A percentile compares a stretch with the other conserved stretches of the same genome.
These are phyloP conservation scores for Pseudonitzschia pungens DNA, from an alignment of 108 stramenopile genomes.

Conservation along the genomic window DNA sequence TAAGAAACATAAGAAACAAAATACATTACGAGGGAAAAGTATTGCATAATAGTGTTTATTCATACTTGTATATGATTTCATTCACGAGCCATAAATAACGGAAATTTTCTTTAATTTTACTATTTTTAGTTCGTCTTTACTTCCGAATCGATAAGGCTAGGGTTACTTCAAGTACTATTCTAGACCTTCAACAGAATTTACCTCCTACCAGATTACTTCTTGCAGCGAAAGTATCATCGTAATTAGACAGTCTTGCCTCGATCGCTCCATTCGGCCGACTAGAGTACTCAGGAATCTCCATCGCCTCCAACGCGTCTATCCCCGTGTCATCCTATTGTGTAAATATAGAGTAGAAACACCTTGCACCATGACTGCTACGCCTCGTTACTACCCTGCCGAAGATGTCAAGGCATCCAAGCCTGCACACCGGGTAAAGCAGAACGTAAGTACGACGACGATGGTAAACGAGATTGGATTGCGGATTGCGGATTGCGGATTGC, in stretches of 20 bases:
- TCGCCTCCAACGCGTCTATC: background rate
- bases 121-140: constrained; percentile 1
- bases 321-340: background rate
- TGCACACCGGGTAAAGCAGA: constrained; percentile 70
- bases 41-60: background rate
- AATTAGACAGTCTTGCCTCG: background rate
- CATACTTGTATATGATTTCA: too few species aligned
- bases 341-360: constrained; percentile 8
- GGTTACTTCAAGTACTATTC: background rate
- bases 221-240: background rate
- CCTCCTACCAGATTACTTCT: constrained; percentile 1
- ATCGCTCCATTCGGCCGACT: background rate
- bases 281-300: background rate
- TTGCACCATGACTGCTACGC: constrained; percentile 31
- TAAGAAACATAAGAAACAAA: background rate
- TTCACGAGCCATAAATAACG: background rate
- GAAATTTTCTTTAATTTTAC: constrained; percentile 3
- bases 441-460: constrained; percentile 39
- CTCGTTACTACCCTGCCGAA: constrained; percentile 94
- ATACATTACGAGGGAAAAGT: background rate
- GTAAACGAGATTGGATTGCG: too few species aligned
- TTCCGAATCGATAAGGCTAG: constrained; percentile 14
- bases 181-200: background rate
- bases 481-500: too few species aligned
- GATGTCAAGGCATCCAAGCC: constrained; percentile 69